Base-by-base conservation (phyloP, 345 rosid species). In the Orychophragmus violaceus region DNA sequence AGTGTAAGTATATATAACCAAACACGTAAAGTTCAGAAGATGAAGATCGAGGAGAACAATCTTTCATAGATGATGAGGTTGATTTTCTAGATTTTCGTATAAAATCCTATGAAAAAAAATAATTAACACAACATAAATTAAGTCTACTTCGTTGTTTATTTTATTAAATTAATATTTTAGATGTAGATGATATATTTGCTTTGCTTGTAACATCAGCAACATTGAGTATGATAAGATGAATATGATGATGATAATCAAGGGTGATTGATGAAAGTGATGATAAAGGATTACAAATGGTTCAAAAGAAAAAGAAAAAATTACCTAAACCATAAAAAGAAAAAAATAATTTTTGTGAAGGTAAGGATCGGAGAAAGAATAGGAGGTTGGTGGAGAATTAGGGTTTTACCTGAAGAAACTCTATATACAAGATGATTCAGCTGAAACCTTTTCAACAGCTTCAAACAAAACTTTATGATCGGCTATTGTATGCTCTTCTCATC, bases 151-250 rank as follows among this genome's bases (percentile, higher is more conserved):
- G 5, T 28, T 52, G 2, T 59, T 51, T 19, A 4, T n/a, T 28
- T 7, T 28, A 32, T 48, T 51, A 59, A 58, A 28, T 5, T 22
- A 5, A 39, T 66, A 27, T 16, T 58, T 44, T 32, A 50, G 58
- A 44, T 53, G 27, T 65, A 24, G 7, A 63, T 63, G 14, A 57
- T 49, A 66, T 67, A n/a, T 37, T 71, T 71, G 42, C 72, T 82
- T 80, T 61, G 69, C 82, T 74, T 76, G 59, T 28, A 66, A 52
- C 60, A 75, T 64, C 69, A 81, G 78, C 80, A 80, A 70, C 13
- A 30, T 56, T 45, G 66, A 62, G 68, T 53, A 74, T 60, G 45
- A 73, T 59, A 39, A 36, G 64, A 49, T 37, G 32, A 66, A 27
- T 46, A 46, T 46, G 51, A 66, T 66, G 55, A 73, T 60, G 28